These are phyloP conservation scores for Iris macrosiphon DNA, from an alignment of 106 monocot genomes.

Conservation along the genomic window DNA sequence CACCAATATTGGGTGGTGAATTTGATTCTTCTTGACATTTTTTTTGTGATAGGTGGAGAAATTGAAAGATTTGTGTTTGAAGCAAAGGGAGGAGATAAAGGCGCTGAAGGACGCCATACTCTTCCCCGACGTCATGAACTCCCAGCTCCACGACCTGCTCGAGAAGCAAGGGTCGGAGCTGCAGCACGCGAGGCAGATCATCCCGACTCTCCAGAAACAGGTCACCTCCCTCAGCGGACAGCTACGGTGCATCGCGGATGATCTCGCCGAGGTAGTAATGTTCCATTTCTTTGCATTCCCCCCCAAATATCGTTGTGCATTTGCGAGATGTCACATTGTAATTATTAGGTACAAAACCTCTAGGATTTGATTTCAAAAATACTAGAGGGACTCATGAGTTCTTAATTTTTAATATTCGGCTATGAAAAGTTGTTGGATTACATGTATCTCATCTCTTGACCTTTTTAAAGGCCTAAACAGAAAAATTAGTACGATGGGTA, in stretches of 20 bases:
- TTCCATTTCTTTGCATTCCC: too few relatives aligned
- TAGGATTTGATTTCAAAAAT: too few relatives aligned
- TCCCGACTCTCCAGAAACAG: constrained; percentile 59
- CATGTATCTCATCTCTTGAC: too few relatives aligned
- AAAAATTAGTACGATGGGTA: too few relatives aligned
- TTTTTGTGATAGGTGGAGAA: constrained; percentile 44
- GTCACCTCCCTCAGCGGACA: constrained; percentile 70
- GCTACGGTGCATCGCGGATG: constrained; percentile 55
- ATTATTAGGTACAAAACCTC: too few relatives aligned
- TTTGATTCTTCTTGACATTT: background rate
- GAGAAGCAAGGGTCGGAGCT: constrained; percentile 56
- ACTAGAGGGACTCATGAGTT: too few relatives aligned
- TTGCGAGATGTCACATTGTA: too few relatives aligned
- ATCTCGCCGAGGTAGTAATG: constrained; percentile 93
- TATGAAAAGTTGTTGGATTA: too few relatives aligned
- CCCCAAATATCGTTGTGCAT: too few relatives aligned
- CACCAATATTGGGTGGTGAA: too few relatives aligned
- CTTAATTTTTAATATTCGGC: too few relatives aligned
- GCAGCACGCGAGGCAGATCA: constrained; percentile 63
- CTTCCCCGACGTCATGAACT: constrained; percentile 66
- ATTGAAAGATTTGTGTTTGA: constrained; percentile 73
- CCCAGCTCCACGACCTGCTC: constrained; percentile 36
- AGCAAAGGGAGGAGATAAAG: constrained; percentile 82
- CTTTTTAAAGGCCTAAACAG: too few relatives aligned
- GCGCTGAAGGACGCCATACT: constrained; percentile 75